Base-by-base conservation (phyloP, 768 basidiomycete genomes). In the Tulasnella sp. region DNA sequence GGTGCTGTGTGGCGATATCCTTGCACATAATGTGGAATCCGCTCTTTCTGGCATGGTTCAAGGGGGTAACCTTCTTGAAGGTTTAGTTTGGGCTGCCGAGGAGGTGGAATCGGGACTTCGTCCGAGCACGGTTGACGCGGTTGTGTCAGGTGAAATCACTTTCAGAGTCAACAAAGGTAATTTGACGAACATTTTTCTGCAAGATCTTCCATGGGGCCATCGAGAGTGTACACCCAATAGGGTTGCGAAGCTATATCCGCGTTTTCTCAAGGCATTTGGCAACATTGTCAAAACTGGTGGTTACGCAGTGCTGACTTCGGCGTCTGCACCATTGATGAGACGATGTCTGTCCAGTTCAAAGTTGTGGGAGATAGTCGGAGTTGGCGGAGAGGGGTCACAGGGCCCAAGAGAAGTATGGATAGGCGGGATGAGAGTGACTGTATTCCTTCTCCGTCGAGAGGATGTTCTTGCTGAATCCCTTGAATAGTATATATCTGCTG, bases 181-280 rank as follows among this genome's bases (percentile, higher is more conserved):
- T 12, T 52, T 46, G 48, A 52, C 27, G 27, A 52, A 21, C 9
- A 39, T 3, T 2, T 31, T 76, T 27, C 2, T 36, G 1, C 38
- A 56, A 78, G 77, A 78, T 48, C 68, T 78, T 3, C 77, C 77
- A 14, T 78, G 77, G 77, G 77, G 77, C 3, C 77, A 78, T 68
- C 77, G 77, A 39, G 77, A 78, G 40, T 58, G 62, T 6, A 78
- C 77, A 5, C 77, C 77, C 24, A 39, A 52, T 31, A 36, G 40
- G 4, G 52, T 78, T 14, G 77, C 71, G 42, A 78, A 78, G 62
- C 31, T 68, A n/a, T 78, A 78, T 78, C 77, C 77, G 19, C 21
- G 16, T n/a, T 78, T 78, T 44, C 77, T 78, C 27, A 48, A 36
- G 12, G 71, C 77, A 18, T 78, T 78, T 40, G 77, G 62, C 19